A percentile compares a stretch with the other conserved stretches of the same genome.
Evolutionary conservation across 176 grass and related monocot species (phyloP).

Genomic region (Eremochloa ophiuroides): DNA sequence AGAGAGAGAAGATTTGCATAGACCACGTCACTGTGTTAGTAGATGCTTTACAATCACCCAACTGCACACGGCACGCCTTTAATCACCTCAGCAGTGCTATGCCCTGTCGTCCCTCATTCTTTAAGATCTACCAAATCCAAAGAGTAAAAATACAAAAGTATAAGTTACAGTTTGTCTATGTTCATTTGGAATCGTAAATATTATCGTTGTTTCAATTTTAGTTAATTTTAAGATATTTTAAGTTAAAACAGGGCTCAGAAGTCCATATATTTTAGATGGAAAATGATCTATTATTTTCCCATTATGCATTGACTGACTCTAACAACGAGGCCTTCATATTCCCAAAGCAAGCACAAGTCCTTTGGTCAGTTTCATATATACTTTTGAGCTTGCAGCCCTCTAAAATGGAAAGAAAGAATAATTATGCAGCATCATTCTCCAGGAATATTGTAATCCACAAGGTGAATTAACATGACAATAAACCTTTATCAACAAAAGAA

Average conservation of each 20-base stretch:
- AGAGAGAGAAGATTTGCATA: not conserved
- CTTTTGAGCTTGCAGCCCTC: not conserved
- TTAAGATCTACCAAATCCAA: not conserved
- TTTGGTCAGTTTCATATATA: not conserved
- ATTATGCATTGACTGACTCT: not conserved
- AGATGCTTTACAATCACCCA: not conserved
- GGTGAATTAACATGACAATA: no score
- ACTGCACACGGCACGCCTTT: not conserved
- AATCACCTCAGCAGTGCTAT: no score
- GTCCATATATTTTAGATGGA: not conserved
- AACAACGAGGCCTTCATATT: not conserved
- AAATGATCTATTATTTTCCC: not conserved
- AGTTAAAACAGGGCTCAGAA: no score
- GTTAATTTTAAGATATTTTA: no score
- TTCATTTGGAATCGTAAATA: not conserved
- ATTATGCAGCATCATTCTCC: not conserved
- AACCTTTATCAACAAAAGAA: not conserved
- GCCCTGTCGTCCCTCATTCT: no score
- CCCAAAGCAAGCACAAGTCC: not conserved
- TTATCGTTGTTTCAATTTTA: no score
- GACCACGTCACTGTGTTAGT: not conserved
- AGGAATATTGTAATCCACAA: not conserved
- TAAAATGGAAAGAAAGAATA: not conserved
- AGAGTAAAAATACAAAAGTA: not conserved
- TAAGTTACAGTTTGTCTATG: not conserved